Conservation (phyloP, 2,329 filamentous ascomycete species). For the Exophiala sideris region DNA sequence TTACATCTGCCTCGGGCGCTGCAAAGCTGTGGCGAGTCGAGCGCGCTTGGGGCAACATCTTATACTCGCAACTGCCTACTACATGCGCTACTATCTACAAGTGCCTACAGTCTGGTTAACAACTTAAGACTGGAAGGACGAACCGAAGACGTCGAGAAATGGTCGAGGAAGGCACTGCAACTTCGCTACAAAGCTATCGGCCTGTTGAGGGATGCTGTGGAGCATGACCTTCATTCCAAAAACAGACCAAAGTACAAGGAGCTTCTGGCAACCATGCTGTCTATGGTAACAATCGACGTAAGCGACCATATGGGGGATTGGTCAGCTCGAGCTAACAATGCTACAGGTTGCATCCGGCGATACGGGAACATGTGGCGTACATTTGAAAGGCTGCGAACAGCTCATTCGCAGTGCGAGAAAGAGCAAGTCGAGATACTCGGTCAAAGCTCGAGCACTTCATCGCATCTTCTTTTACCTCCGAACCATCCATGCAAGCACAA, state of each 20-base stretch:
- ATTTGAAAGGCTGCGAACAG: conserved; percentile 4
- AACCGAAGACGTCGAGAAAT: neutral
- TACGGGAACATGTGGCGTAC: conserved; percentile 1
- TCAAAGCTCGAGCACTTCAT: conserved; percentile 4
- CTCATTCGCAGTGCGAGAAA: conserved; percentile 4
- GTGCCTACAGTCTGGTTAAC: neutral
- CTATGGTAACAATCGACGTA: conserved; percentile 7
- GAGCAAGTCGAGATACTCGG: conserved; percentile 4
- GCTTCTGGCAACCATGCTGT: conserved; percentile 4
- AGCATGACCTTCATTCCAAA: neutral
- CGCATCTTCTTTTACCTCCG: conserved; percentile 6
- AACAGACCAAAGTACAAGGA: conserved; percentile 4
- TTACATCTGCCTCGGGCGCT: conserved; percentile 7
- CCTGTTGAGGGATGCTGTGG: neutral
- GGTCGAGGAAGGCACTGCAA: conserved; percentile 2
- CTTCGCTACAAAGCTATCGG: neutral
- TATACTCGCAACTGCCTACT: conserved; percentile 1
- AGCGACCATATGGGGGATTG: neutral
- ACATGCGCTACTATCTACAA: conserved; percentile 1
- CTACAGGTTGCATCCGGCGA: conserved; percentile 3
- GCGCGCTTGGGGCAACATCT: neutral
- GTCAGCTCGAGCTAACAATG: neutral
- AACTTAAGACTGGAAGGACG: conserved; percentile 1
- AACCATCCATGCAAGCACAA: conserved; percentile 3
- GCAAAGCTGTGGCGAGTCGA: conserved; percentile 1